Percentiles rank a stretch among this genome's conserved stretches.
phyloP scores from a whole-genome alignment of 352 stramenopile species.

The Pythium coloratum region DNA sequence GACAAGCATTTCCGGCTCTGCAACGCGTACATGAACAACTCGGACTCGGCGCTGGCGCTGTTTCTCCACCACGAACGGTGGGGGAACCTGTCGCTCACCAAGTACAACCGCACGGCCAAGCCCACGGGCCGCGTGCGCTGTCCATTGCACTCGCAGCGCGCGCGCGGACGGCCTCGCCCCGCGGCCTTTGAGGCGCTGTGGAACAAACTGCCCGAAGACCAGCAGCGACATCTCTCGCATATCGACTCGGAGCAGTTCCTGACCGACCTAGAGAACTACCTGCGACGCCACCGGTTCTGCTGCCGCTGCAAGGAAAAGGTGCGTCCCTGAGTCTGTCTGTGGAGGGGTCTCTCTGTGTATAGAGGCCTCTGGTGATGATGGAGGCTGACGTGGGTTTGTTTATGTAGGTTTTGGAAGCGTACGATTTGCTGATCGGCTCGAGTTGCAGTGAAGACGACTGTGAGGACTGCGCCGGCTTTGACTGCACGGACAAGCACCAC shows the following conservation, averaged over 20 bases:
- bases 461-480: constrained; percentile 79
- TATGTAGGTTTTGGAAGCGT: constrained; percentile 69
- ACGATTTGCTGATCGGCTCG: constrained; percentile 83
- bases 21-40: constrained; percentile 60
- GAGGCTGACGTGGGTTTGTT: background rate
- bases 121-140: constrained; percentile 56
- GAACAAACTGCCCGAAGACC: constrained; percentile 74
- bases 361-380: no score
- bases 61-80: constrained; percentile 83
- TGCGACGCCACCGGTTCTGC: constrained; percentile 85
- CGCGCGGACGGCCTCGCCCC: constrained; percentile 65
- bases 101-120: constrained; percentile 40
- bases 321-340: background rate
- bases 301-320: constrained; percentile 86
- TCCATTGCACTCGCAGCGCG: constrained; percentile 73
- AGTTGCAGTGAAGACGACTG: constrained; percentile 87
- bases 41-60: constrained; percentile 66
- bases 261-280: constrained; percentile 80
- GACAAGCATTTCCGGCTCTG: constrained; percentile 66
- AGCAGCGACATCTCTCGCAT: constrained; percentile 79
- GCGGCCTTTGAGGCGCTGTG: constrained; percentile 78
- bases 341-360: no score
- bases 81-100: constrained; percentile 52
- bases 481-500: constrained; percentile 75
- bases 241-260: constrained; percentile 89